Base-by-base conservation (phyloP, 495 filamentous ascomycete species). In the Cudoniella acicularis region DNA sequence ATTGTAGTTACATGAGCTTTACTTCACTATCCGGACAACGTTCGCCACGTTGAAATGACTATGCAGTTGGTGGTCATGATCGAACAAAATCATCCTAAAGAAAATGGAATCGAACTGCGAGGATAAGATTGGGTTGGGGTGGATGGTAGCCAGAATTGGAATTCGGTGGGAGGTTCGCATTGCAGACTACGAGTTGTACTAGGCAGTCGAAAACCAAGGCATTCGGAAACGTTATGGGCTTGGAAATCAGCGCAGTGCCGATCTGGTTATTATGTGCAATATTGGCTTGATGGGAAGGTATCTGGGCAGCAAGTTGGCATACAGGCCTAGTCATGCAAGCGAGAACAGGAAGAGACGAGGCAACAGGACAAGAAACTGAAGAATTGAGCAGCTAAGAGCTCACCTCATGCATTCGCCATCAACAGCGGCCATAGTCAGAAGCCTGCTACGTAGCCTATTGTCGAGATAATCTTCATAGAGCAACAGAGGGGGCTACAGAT, bases 401-500 rank as follows among this genome's bases (percentile, higher is more conserved):
- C 63, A 43, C 62, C 65, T 60, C 55, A 58, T 65, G 60, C 56
- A 59, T 49, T 65, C 63, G 52, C 52, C 62, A 68, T 51, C 65
- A 60, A 63, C 66, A 65, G 57, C 69, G 49, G 60, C 56, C 60
- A 68, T 65, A 68, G 66, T 63, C 63, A 64, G 26, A 47, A 53
- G 56, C 59, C 56, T 63, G 57, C 66, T 68, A 66, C 67, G 65
- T 69, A 69, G 67, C 64, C 64, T 67, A 69, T 69, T 67, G 67
- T 69, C 62, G 66, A 69, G 57, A 64, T 66, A 59, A 61, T 69
- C 66, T 69, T 69, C 61, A 69, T 69, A 69, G 64, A 69, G 66
- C 66, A 57, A 49, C 60, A 60, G 49, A 57, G 54, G 36, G 50
- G 56, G 54, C 53, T 49, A 57, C 62, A 64, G 60, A 63, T 65